Percentiles rank a stretch among this genome's conserved stretches.
Evolutionary conservation across 805 yeast species (phyloP).

Genomic region (Schizosaccharomyces lindneri): DNA sequence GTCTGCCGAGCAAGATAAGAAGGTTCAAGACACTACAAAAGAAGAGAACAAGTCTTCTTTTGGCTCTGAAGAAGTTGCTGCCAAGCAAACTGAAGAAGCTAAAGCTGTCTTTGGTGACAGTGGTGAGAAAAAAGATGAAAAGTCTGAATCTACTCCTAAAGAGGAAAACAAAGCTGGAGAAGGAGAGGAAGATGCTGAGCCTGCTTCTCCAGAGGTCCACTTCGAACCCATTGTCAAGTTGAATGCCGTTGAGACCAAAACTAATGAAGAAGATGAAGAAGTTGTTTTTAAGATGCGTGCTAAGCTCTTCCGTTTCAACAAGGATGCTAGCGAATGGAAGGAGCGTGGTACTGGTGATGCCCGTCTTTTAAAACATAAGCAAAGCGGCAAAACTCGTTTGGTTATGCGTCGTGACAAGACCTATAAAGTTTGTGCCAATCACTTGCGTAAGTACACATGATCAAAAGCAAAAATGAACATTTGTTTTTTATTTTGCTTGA

Average conservation of each 20-base stretch:
- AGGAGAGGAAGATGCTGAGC: conserved; percentile 26
- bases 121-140: conserved; percentile 13
- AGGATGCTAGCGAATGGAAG: conserved; percentile 61
- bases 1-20: neutral
- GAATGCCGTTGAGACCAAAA: conserved; percentile 87
- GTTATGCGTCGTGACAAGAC: conserved; percentile 99
- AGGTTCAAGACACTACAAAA: neutral
- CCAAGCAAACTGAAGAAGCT: neutral
- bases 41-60: neutral
- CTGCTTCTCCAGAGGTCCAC: conserved; percentile 63
- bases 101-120: neutral
- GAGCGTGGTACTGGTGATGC: conserved; percentile 99
- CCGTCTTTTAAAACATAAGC: conserved; percentile 76
- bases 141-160: neutral
- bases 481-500: neutral
- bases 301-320: conserved; percentile 64
- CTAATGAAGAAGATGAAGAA: conserved; percentile 80
- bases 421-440: conserved; percentile 93
- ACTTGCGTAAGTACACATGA: conserved; percentile 27
- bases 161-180: conserved; percentile 3
- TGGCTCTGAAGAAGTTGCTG: neutral
- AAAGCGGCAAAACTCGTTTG: conserved; percentile 57
- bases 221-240: conserved; percentile 89
- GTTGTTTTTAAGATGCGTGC: conserved; percentile 70
- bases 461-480: neutral